These are phyloP conservation scores for Rhizophora mangle DNA, from an alignment of 345 rosid genomes.

Conservation along the genomic window DNA sequence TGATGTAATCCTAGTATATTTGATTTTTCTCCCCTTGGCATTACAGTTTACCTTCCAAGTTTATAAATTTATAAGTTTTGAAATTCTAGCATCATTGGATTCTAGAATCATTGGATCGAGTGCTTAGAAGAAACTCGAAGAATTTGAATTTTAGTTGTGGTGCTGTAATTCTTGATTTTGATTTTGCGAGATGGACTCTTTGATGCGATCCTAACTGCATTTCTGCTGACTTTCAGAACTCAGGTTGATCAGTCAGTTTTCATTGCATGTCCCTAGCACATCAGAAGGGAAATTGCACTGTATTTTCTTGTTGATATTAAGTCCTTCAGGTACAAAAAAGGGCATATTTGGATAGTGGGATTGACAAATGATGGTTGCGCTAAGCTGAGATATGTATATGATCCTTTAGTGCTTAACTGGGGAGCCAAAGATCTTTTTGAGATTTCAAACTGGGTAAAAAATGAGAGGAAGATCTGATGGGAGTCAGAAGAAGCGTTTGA, in stretches of 20 bases:
- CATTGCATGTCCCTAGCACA: neutral
- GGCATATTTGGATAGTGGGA: constrained; percentile 6
- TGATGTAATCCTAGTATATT: neutral
- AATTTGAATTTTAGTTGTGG: neutral
- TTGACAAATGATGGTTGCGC: neutral
- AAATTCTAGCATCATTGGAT: too few relatives aligned
- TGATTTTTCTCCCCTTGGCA: too few relatives aligned
- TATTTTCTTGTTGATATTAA: neutral
- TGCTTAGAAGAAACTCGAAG: too few relatives aligned
- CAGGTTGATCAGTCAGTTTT: constrained; percentile 1
- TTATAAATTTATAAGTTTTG: too few relatives aligned
- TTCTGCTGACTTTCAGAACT: too few relatives aligned
- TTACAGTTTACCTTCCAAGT: too few relatives aligned
- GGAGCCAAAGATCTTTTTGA: constrained; percentile 21
- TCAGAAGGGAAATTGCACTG: neutral
- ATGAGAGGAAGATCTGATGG: constrained; percentile 96
- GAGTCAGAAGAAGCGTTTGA: constrained; percentile 75
- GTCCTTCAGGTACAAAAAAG: neutral
- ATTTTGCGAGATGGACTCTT: neutral
- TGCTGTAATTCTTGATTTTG: neutral
- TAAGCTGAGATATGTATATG: constrained; percentile 9
- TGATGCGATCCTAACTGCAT: neutral
- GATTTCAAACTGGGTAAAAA: constrained; percentile 21
- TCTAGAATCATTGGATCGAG: too few relatives aligned
- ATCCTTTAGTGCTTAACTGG: constrained; percentile 15